Evolutionary conservation across 2,329 filamentous ascomycete species (phyloP).

Genomic region (Botryotinia narcissicola): DNA sequence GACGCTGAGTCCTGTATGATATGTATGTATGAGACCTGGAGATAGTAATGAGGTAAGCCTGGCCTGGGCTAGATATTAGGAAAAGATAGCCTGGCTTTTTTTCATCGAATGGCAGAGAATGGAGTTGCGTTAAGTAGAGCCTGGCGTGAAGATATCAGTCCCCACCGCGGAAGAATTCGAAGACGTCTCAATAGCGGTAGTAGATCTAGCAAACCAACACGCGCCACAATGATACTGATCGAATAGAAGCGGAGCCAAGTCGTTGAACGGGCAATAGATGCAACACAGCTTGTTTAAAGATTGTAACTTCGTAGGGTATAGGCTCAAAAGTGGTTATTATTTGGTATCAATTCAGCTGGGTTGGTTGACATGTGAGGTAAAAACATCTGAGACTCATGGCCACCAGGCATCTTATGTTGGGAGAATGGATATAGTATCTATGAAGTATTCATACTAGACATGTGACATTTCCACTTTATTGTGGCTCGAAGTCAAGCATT

Average conservation of each 20-base stretch:
- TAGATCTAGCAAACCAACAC: conserved; percentile 9
- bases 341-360: conserved; percentile 14
- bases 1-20: conserved; percentile 17
- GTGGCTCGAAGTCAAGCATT: conserved; percentile 11
- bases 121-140: conserved; percentile 9
- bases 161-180: background rate
- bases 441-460: background rate
- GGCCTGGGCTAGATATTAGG: conserved; percentile 12
- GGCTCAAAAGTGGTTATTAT: background rate
- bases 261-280: conserved; percentile 16
- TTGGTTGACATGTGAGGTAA: background rate
- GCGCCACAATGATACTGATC: conserved; percentile 14
- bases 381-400: conserved; percentile 13
- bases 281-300: conserved; percentile 1
- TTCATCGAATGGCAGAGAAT: conserved; percentile 2
- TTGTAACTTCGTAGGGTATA: conserved; percentile 3
- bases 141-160: conserved; percentile 16
- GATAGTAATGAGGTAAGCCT: conserved; percentile 14
- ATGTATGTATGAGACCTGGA: conserved; percentile 14
- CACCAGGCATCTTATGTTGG: conserved; percentile 8
- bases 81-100: background rate
- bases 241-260: conserved; percentile 19
- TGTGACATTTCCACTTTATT: conserved; percentile 17
- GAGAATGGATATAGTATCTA: background rate
- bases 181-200: conserved; percentile 5